These are phyloP conservation scores for Cryptosporidium muris DNA, from an alignment of 169 alveolate genomes.

Conservation along the genomic window DNA sequence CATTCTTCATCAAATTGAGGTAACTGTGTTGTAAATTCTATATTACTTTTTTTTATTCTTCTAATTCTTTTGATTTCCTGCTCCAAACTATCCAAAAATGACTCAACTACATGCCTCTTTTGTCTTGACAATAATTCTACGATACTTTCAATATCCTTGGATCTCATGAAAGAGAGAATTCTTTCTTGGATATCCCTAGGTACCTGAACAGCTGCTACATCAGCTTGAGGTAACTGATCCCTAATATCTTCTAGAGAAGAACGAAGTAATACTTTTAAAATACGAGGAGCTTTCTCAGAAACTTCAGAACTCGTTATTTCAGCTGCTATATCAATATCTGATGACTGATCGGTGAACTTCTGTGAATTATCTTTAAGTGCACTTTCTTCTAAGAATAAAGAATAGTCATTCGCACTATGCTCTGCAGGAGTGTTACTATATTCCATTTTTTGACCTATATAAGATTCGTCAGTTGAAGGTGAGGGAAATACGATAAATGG, in stretches of 20 bases:
- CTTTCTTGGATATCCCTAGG: slow-evolving; percentile 22
- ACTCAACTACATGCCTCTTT: slow-evolving; percentile 17
- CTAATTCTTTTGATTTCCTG: slow-evolving; percentile 20
- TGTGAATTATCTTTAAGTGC: neutral
- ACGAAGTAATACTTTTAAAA: slow-evolving; percentile 15
- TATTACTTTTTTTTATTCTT: neutral
- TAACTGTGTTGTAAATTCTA: slow-evolving; percentile 1
- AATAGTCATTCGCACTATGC: neutral
- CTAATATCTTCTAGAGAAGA: slow-evolving; percentile 39
- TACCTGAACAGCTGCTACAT: slow-evolving; percentile 27
- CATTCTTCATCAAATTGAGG: slow-evolving; percentile 63
- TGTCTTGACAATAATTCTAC: slow-evolving; percentile 2
- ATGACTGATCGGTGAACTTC: too few relatives aligned
- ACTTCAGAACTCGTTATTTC: neutral
- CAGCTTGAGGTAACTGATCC: slow-evolving; percentile 36
- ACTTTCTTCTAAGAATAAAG: neutral
- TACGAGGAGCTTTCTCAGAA: slow-evolving; percentile 16
- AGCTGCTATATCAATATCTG: neutral
- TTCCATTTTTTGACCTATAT: too few relatives aligned
- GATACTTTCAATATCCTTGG: slow-evolving; percentile 39
- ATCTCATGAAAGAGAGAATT: slow-evolving; percentile 23
- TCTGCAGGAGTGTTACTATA: neutral
- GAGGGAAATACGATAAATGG: too few relatives aligned
- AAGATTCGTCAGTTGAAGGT: too few relatives aligned
- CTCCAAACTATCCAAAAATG: slow-evolving; percentile 44